Base-by-base conservation (phyloP, 306 rosid species). In the Castanea mollissima region DNA sequence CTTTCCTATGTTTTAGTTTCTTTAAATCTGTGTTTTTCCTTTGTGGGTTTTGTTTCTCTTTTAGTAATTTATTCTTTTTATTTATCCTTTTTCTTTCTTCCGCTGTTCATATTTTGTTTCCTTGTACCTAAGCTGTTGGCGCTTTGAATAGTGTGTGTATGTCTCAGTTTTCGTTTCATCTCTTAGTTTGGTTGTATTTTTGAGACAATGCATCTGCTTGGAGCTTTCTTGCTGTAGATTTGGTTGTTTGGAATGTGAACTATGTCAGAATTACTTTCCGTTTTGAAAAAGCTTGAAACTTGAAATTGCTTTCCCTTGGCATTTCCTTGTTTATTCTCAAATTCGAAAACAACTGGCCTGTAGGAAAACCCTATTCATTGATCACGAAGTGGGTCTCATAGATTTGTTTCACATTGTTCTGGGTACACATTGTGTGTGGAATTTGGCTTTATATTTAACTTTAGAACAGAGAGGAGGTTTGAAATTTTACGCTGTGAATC, bases 391-490 rank as follows among this genome's bases (percentile, higher is more conserved):
- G 74, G 38, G 65, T 80, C 79, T 76, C 29, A 21, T 57, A 27
- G 32, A 77, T 74, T 82, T 49, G 54, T 49, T 65, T 54, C 70
- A 72, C 81, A 20, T 20, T 80, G 74, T 85, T 79, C 70, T 70
- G 78, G 76, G 67, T 46, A 55, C 67, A 62, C 74, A 65, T 76
- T 63, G 73, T 44, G 71, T 78, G 63, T 70, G 78, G 79, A 85
- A 75, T 74, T 83, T 79, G 81, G 65, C 46, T 58, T 73, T 72
- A 67, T 51, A 71, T 77, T 82, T 86, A 32, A 69, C 74, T 38
- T 70, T 88, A 76, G 86, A 81, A 78, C 89, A 89, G 85, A 69
- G 79, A 57, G 57, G 71, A 25, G 83, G 78, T 44, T 81, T 58
- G 52, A 70, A 69, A 69, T 63, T 81, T 71, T 68, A 49, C 5